A percentile compares a stretch with the other conserved stretches of the same genome.
These are phyloP conservation scores for Vitellaria paradoxa DNA, from an alignment of 179 eudicot genomes.

Conservation along the genomic window DNA sequence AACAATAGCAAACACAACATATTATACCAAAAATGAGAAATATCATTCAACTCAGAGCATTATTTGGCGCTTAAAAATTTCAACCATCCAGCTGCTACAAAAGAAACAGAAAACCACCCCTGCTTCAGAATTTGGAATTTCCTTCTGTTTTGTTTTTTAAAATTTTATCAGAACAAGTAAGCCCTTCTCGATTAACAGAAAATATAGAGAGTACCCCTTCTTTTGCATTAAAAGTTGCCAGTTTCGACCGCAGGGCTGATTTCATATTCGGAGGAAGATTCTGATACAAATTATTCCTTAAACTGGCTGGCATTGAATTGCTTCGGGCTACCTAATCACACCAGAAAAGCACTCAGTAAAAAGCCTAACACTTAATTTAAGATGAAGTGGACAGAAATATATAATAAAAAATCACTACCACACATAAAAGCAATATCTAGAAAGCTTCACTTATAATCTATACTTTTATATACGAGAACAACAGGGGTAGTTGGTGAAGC, in stretches of 20 bases:
- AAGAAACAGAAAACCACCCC: neutral
- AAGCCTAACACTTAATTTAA: neutral
- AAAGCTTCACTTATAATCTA: no score
- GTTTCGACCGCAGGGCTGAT: slow-evolving; percentile 62
- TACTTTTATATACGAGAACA: no score
- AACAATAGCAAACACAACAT: neutral
- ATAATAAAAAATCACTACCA: no score
- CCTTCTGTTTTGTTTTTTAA: neutral
- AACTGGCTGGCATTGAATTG: slow-evolving; percentile 55
- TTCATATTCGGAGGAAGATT: slow-evolving; percentile 79
- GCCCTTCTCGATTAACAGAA: neutral
- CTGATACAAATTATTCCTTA: slow-evolving; percentile 75
- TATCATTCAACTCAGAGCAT: neutral
- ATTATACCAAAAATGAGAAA: neutral
- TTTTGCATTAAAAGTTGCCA: slow-evolving; percentile 61
- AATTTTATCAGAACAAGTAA: neutral
- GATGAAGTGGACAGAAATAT: neutral
- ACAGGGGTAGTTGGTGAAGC: no score
- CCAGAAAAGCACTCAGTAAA: neutral
- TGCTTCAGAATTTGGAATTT: neutral
- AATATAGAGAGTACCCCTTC: slow-evolving; percentile 55
- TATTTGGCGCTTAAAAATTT: neutral
- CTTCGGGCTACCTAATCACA: slow-evolving; percentile 73
- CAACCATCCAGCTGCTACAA: neutral
- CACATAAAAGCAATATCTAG: no score